Evolutionary conservation across 176 grass and related monocot species (phyloP).

Genomic region (Dactylis glomerata): DNA sequence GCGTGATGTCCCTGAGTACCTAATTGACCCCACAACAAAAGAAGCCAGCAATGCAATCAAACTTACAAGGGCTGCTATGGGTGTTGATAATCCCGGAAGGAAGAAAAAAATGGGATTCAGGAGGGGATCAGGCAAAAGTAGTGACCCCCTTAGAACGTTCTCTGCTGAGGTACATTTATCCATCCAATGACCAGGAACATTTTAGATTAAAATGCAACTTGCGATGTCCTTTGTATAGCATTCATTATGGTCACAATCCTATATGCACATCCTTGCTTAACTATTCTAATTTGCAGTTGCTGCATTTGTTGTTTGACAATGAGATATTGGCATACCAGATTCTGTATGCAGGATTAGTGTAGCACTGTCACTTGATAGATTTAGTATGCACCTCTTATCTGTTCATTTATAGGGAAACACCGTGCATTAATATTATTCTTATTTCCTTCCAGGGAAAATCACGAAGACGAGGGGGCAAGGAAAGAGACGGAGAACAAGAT

Average conservation of each 20-base stretch:
- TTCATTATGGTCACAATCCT: background rate
- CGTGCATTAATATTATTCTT: background rate
- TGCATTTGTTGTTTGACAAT: conserved; percentile 14
- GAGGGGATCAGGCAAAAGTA: conserved; percentile 74
- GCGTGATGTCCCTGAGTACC: conserved; percentile 79
- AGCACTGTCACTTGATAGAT: background rate
- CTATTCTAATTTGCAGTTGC: background rate
- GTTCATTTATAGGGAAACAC: background rate
- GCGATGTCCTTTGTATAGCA: background rate
- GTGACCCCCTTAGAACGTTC: conserved; percentile 86
- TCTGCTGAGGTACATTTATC: conserved; percentile 63
- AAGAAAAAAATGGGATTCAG: conserved; percentile 63
- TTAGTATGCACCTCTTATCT: background rate
- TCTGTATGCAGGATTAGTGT: background rate
- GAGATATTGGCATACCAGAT: background rate
- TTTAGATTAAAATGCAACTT: conserved; percentile 4
- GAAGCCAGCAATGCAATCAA: conserved; percentile 81
- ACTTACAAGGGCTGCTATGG: conserved; percentile 83
- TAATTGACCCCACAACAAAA: conserved; percentile 81
- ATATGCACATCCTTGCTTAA: background rate
- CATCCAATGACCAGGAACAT: background rate
- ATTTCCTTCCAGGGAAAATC: conserved; percentile 52
- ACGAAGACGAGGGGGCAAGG: conserved; percentile 35
- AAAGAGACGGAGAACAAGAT: conserved; percentile 35
- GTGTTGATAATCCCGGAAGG: conserved; percentile 46